phyloP scores from a whole-genome alignment of 805 yeast genomes.

The Suhomyces sp. region DNA sequence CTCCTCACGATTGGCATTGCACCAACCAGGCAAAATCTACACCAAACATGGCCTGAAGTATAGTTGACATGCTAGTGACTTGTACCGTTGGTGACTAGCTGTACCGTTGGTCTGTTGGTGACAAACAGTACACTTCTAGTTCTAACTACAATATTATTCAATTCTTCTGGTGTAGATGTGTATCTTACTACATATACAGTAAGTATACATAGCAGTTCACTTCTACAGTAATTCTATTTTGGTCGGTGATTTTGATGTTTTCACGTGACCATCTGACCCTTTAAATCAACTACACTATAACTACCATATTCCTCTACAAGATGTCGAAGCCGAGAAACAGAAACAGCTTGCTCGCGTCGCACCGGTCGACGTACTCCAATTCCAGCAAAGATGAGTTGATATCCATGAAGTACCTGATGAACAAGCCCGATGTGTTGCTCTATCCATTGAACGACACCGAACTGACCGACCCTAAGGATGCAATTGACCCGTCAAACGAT shows the following conservation, averaged over 20 bases:
- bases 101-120: too few relatives aligned
- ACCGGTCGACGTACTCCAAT: constrained; percentile 17
- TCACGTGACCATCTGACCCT: neutral
- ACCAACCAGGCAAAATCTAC: too few relatives aligned
- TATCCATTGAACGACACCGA: constrained; percentile 32
- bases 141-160: too few relatives aligned
- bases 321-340: constrained; percentile 31
- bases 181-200: too few relatives aligned
- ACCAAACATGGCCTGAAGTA: too few relatives aligned
- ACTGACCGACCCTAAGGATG: neutral
- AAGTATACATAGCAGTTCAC: too few relatives aligned
- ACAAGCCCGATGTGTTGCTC: constrained; percentile 28
- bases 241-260: neutral
- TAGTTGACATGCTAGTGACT: too few relatives aligned
- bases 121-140: too few relatives aligned
- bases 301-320: neutral
- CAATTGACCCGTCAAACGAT: neutral
- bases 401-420: constrained; percentile 36
- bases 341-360: constrained; percentile 25
- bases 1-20: too few relatives aligned
- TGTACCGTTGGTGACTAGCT: too few relatives aligned
- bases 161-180: too few relatives aligned
- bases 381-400: constrained; percentile 30
- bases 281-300: neutral
- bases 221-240: too few relatives aligned